Evolutionary conservation across 2,329 filamentous ascomycete genomes (phyloP).

Genomic region (Sclerotiophoma versabilis): DNA sequence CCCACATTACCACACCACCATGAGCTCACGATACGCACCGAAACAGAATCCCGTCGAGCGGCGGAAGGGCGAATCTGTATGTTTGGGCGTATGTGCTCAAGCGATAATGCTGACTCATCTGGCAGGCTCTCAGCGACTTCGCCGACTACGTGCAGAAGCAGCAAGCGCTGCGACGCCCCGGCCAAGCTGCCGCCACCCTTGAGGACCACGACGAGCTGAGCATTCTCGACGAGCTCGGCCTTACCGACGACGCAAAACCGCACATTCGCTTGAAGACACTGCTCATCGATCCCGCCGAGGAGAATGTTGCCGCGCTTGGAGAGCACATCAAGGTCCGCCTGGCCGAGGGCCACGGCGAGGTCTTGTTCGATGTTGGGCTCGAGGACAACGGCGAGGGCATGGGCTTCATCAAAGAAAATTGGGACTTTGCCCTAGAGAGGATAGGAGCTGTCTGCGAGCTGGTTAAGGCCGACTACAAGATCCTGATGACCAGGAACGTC

Average conservation of each 20-base stretch:
- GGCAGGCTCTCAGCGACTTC: constrained; percentile 86
- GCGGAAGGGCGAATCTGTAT: constrained; percentile 84
- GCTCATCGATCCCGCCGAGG: constrained; percentile 66
- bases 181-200: constrained; percentile 43
- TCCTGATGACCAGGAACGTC: constrained; percentile 90
- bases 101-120: background rate
- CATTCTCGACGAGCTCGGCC: constrained; percentile 79
- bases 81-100: constrained; percentile 27
- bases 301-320: constrained; percentile 67
- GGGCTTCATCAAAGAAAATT: constrained; percentile 75
- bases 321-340: constrained; percentile 72
- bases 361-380: constrained; percentile 88
- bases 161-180: constrained; percentile 70
- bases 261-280: constrained; percentile 75
- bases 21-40: constrained; percentile 47
- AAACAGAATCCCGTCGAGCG: constrained; percentile 78
- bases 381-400: constrained; percentile 90
- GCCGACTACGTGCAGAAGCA: constrained; percentile 97
- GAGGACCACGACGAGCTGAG: constrained; percentile 89
- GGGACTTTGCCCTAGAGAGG: constrained; percentile 73
- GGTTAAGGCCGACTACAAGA: constrained; percentile 75
- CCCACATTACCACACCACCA: constrained; percentile 26
- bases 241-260: constrained; percentile 72
- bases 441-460: constrained; percentile 70
- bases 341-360: constrained; percentile 85